Evolutionary conservation across 176 grass and related monocot species (phyloP), one percentile per base, ranked within the genome.

Genomic region (Avena atlantica): DNA sequence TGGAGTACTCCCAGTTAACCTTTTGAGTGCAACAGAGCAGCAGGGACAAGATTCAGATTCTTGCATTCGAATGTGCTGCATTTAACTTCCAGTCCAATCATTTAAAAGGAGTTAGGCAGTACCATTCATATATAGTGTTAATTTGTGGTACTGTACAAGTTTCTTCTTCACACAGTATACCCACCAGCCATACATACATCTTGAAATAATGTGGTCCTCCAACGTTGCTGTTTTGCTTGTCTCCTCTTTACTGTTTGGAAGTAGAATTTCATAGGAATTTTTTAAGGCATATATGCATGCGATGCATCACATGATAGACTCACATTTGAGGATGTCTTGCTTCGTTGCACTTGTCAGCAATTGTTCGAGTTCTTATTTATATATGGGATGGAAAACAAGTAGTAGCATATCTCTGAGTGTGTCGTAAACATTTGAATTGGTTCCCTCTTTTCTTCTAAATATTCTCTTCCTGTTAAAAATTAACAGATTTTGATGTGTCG

Each of bases 31-130:
- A 15, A 21, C 70, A 36, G 5, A 77, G 58, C 47, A 56, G 13
- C 40, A 68, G 48, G 16, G 45, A 17, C 34, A 44, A 79, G 37
- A 23, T 77, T 24, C 51, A 14, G 31, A 53, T 24, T 71, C 37
- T 45, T 72, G 40, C 62, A 45, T 71, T 76, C 44, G 9, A 23
- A 24, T 76, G 24, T 76, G 36, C 25, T 85, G 73, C 29, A 44
- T 78, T 79, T 57, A 56, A 57, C 48, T 70, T 70, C 66, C 4
- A 15, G 12, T 78, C 21, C 47, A 1, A 3, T 13, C n/a, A 83
- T 58, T 74, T 59, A 60, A 47, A 8, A 47, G 6, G 25, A 5
- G 50, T 17, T 20, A 5, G 20, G 72, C 45, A 52, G 59, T 15
- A 83, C 44, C 27, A 24, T 48, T 47, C 10, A 14, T 34, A 34